phyloP scores from a whole-genome alignment of 192 early-diverging fungal genomes.

The Helicostylum pulchrum region DNA sequence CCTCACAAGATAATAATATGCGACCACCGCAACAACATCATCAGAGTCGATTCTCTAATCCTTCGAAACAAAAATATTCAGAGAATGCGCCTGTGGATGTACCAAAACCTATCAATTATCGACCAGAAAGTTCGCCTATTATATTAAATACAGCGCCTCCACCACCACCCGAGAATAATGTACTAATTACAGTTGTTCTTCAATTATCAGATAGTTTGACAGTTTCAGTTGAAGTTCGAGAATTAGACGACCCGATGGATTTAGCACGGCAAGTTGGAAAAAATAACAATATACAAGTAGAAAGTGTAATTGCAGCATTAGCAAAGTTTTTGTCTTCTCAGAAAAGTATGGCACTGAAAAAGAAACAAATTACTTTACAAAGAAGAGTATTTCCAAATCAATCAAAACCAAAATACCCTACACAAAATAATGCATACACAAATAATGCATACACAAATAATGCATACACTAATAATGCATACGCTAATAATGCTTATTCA shows the following conservation, averaged over 20 bases:
- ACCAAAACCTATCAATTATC: conserved; percentile 10
- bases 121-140: not conserved
- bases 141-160: not conserved
- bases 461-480: too few species aligned
- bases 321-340: conserved; percentile 1
- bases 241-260: not conserved
- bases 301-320: not conserved
- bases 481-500: too few species aligned
- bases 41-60: conserved; percentile 7
- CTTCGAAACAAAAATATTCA: conserved; percentile 3
- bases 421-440: not conserved
- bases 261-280: not conserved
- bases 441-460: not conserved
- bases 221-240: not conserved
- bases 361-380: not conserved
- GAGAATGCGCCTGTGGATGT: conserved; percentile 1
- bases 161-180: not conserved
- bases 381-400: not conserved
- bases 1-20: not conserved
- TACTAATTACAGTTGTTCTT: not conserved
- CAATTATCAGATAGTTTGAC: not conserved
- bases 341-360: not conserved
- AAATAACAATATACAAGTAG: not conserved
- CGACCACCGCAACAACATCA: not conserved
- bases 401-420: not conserved